These are phyloP conservation scores for Pyrus bretschneideri DNA, from an alignment of 306 rosid genomes.

Conservation along the genomic window DNA sequence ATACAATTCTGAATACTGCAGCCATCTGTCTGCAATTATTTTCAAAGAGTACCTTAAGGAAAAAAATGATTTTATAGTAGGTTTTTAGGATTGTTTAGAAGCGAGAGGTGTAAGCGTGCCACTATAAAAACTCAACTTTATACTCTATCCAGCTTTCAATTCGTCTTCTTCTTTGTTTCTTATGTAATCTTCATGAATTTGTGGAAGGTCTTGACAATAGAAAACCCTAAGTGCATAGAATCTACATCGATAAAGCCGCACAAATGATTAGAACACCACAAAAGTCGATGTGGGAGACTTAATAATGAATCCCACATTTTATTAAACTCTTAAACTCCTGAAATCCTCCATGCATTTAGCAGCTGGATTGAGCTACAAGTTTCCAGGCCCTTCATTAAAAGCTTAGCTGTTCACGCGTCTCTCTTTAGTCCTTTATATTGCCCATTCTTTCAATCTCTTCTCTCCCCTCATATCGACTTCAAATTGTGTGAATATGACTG, in stretches of 20 bases:
- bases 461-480: slow-evolving; percentile 13
- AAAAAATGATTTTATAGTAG: not conserved
- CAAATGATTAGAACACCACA: slow-evolving; percentile 52
- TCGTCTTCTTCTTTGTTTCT: slow-evolving; percentile 41
- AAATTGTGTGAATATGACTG: slow-evolving; percentile 32
- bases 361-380: slow-evolving; percentile 47
- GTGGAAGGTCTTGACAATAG: slow-evolving; percentile 27
- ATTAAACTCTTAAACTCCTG: slow-evolving; percentile 24
- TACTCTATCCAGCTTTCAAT: slow-evolving; percentile 48
- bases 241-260: slow-evolving; percentile 29
- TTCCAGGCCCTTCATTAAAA: slow-evolving; percentile 25
- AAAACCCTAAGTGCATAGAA: slow-evolving; percentile 26
- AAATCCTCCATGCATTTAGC: slow-evolving; percentile 41
- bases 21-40: not conserved
- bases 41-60: not conserved
- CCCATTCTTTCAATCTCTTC: slow-evolving; percentile 1
- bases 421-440: slow-evolving; percentile 12
- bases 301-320: slow-evolving; percentile 9
- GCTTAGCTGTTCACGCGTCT: slow-evolving; percentile 40
- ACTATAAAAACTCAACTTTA: not conserved
- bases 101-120: not conserved
- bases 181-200: slow-evolving; percentile 25
- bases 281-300: slow-evolving; percentile 38
- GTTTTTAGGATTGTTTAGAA: not conserved
- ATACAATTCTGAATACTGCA: not conserved